Percentiles rank a stretch among this genome's conserved stretches.
Evolutionary conservation across 345 rosid genomes (phyloP).

Genomic region (Brassica cretica): DNA sequence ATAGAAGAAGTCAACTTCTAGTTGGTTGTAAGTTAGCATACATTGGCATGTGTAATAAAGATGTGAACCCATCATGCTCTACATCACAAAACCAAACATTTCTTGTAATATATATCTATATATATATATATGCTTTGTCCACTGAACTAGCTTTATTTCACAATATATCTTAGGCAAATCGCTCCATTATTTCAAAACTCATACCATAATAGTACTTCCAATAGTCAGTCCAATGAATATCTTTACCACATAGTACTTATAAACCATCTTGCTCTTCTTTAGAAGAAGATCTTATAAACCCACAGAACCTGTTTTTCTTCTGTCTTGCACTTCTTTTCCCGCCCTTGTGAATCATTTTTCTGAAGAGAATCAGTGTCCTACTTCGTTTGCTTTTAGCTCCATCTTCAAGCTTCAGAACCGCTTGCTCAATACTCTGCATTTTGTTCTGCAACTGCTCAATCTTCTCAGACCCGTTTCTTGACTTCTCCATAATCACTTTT

Average conservation of each 20-base stretch:
- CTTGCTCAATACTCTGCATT: conserved; percentile 67
- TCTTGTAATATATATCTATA: conserved; percentile 11
- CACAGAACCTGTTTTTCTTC: conserved; percentile 69
- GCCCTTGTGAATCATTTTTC: conserved; percentile 63
- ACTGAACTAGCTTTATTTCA: conserved; percentile 19
- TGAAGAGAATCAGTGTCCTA: conserved; percentile 55
- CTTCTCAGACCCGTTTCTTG: conserved; percentile 69
- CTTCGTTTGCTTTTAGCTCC: conserved; percentile 56
- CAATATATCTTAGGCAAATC: conserved; percentile 1
- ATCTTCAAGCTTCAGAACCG: conserved; percentile 66
- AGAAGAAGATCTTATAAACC: conserved; percentile 59
- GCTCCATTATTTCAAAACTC: conserved; percentile 2
- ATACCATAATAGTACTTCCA: background rate
- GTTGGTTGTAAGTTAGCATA: conserved; percentile 41
- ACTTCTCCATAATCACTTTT: conserved; percentile 55
- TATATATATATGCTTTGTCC: conserved; percentile 9
- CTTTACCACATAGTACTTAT: conserved; percentile 13
- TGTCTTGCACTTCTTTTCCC: conserved; percentile 47
- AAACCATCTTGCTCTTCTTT: conserved; percentile 46
- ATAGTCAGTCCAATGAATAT: conserved; percentile 13
- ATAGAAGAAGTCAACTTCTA: conserved; percentile 35
- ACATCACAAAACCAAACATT: conserved; percentile 3
- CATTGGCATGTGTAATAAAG: conserved; percentile 33
- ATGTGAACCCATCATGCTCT: conserved; percentile 34
- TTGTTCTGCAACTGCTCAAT: conserved; percentile 66